These are phyloP conservation scores for Cardamine resedifolia DNA, from an alignment of 345 rosid genomes.

Conservation along the genomic window DNA sequence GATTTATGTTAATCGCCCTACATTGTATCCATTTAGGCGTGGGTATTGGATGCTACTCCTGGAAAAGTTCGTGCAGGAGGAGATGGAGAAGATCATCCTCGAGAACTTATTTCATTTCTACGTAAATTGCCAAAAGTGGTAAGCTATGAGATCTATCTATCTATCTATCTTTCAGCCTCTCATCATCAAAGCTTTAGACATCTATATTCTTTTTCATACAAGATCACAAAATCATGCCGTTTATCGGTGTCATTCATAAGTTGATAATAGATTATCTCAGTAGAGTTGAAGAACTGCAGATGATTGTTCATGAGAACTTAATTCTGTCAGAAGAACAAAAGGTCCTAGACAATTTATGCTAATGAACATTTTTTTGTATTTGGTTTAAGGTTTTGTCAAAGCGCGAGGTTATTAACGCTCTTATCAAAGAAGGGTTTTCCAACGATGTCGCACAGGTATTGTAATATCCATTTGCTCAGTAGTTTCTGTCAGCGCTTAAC, in stretches of 20 bases:
- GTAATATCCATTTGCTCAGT: not conserved
- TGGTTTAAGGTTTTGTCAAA: conserved; percentile 36
- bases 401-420: conserved; percentile 36
- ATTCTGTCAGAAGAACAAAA: not conserved
- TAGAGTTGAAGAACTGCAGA: not conserved
- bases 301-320: not conserved
- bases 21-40: conserved; percentile 51
- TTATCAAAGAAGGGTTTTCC: conserved; percentile 42
- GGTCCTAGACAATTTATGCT: not conserved
- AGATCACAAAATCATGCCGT: not conserved
- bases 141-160: not conserved
- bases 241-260: not conserved
- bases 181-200: not conserved
- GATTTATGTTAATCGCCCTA: not conserved
- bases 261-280: not conserved
- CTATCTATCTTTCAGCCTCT: not conserved
- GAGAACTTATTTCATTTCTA: conserved; percentile 72
- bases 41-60: conserved; percentile 98
- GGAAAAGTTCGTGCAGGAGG: conserved; percentile 89
- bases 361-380: conserved; percentile 16
- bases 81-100: conserved; percentile 91
- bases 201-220: not conserved
- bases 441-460: conserved; percentile 41
- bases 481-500: not conserved
- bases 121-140: conserved; percentile 72